Base-by-base conservation (phyloP, 2,329 filamentous ascomycete genomes). In the Diplodia corticola region DNA sequence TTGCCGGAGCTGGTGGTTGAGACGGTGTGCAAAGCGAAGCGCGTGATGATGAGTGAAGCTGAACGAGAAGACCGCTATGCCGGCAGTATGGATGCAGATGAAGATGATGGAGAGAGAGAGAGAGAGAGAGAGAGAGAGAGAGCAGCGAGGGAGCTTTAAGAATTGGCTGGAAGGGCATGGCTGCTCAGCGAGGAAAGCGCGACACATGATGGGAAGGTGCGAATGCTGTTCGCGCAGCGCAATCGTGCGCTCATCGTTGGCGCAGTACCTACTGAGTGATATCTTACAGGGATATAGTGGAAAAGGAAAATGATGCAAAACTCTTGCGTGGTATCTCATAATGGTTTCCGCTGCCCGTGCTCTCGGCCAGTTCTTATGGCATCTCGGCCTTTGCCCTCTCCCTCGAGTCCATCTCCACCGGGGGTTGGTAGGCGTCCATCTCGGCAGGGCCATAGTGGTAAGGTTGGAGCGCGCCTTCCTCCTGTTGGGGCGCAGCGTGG, bases 401-500 rank as follows among this genome's bases (percentile, higher is more conserved):
- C 30, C 57, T 49, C 57, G 40, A 49, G 2, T 49, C 57, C 5
- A 26, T 40, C 28, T 61, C 57, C 26, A 61, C 26, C 10, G 57
- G 57, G 17, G 22, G 40, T 15, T 49, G 40, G 15, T 48, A 30
- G 5, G 40, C 57, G 15, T 61, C 57, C 40, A 61, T 35, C 57
- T 61, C 57, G 15, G 28, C 30, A 9, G 51, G 37, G n/a, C 44
- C 57, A 10, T 61, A 61, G 26, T 49, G 57, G 26, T 61, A 61
- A 1, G 57, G 57, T 4, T 28, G 17, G 9, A 61, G 44, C 1
- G 5, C 51, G 28, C 10, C 44, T 30, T 61, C 40, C 17, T 61
- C 40, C 26, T 61, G 26, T 26, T 49, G 57, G 15, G 44, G 57
- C 5, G 57, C 57, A 10, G 26, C 40, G 9, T 44, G 40, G 26